Evolutionary conservation across 176 grass and related monocot genomes (phyloP).

Genomic region (Microstegium vimineum): DNA sequence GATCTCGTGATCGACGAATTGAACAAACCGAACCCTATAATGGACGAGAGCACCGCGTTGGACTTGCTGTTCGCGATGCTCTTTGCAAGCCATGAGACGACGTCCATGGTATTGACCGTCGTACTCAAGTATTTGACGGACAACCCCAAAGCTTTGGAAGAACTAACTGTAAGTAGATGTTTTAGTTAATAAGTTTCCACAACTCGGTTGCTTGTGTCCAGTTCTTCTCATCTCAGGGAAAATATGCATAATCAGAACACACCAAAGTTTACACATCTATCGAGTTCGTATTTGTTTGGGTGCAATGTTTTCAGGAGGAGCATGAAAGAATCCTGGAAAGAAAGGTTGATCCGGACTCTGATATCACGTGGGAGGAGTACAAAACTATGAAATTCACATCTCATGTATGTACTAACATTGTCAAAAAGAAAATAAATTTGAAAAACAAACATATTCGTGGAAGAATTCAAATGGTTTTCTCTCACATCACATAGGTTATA

Average conservation of each 20-base stretch:
- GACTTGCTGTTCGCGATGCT: conserved; percentile 53
- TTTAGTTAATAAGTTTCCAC: not conserved
- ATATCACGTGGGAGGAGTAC: conserved; percentile 61
- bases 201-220: too few species aligned
- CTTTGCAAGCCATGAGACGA: conserved; percentile 61
- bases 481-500: conserved; percentile 33
- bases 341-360: conserved; percentile 20
- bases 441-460: too few species aligned
- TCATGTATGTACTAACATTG: conserved; percentile 19
- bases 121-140: conserved; percentile 42
- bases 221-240: too few species aligned
- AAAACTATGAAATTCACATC: conserved; percentile 67
- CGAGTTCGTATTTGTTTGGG: too few species aligned
- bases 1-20: conserved; percentile 46
- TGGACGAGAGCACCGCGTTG: conserved; percentile 38
- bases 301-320: conserved; percentile 43
- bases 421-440: not conserved
- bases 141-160: conserved; percentile 33
- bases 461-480: too few species aligned
- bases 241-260: too few species aligned
- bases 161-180: conserved; percentile 27
- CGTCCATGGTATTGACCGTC: conserved; percentile 41
- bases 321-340: conserved; percentile 36
- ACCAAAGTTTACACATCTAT: too few species aligned
- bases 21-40: conserved; percentile 3